Conservation (phyloP, 1,284 basidiomycete species). For the Cutaneotrichosporon curvatum region DNA sequence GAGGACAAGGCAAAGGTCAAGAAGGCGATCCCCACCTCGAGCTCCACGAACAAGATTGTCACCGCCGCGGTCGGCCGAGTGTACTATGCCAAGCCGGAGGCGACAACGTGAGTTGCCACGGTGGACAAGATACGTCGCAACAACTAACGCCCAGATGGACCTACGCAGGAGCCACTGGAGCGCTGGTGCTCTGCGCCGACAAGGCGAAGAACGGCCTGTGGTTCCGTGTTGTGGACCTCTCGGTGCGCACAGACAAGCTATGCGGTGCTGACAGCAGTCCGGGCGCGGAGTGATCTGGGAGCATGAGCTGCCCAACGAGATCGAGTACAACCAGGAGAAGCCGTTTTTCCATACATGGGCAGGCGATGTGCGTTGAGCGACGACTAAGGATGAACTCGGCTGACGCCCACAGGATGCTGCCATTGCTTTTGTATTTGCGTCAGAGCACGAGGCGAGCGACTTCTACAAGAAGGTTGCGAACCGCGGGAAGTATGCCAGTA, state of each 20-base stretch:
- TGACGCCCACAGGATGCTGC: constrained; percentile 27
- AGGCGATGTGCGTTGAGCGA: constrained; percentile 65
- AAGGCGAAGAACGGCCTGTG: constrained; percentile 55
- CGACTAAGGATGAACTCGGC: constrained; percentile 62
- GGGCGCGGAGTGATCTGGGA: constrained; percentile 88
- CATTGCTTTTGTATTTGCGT: constrained; percentile 80
- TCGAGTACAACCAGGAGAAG: constrained; percentile 79
- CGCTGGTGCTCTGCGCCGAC: constrained; percentile 64
- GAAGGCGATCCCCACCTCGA: constrained; percentile 52
- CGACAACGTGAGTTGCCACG: constrained; percentile 23
- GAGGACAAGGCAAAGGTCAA: constrained; percentile 75
- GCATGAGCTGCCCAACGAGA: constrained; percentile 80
- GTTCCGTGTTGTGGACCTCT: constrained; percentile 73
- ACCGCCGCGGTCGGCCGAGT: constrained; percentile 72
- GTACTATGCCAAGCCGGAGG: constrained; percentile 55
- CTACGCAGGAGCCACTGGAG: constrained; percentile 78
- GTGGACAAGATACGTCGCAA: neutral
- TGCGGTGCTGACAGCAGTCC: constrained; percentile 48
- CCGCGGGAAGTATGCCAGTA: constrained; percentile 59
- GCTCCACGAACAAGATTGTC: constrained; percentile 59
- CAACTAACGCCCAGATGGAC: constrained; percentile 56
- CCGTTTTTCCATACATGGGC: constrained; percentile 90
- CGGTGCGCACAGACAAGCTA: constrained; percentile 30
- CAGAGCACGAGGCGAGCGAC: constrained; percentile 78
- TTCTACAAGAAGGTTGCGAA: constrained; percentile 80